Evolutionary conservation across 2,329 filamentous ascomycete genomes (phyloP), one percentile per base, ranked within the genome.

Genomic region (Aspergillus versicolor): DNA sequence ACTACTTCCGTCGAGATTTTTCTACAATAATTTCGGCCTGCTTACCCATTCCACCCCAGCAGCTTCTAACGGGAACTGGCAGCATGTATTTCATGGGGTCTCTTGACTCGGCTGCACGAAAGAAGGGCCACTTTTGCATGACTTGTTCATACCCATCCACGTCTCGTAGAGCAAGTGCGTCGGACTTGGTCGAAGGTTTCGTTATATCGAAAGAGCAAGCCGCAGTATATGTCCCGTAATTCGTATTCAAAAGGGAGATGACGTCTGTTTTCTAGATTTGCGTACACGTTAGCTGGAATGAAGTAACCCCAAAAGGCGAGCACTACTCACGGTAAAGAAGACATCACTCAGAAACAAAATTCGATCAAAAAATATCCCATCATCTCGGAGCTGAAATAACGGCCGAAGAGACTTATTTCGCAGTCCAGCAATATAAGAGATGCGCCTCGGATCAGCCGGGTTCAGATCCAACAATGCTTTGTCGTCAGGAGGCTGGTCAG

Each of bases 201-300:
- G 85, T 83, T 65, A 87, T 91, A 73, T 92, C 89, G 37, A 90
- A 75, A 0, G 87, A 87, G 66, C 89, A 92, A 3, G 86, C 87
- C 0, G 88, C 85, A 4, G 86, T 83, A 64, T 90, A 91, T 15
- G 75, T 66, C 5, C 81, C 79, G 15, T 73, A 64, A 63, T 86
- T 84, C 3, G 85, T 88, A 48, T 79, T 80, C 59, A 91, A 74
- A 15, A 88, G 74, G 21, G 81, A 77, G 5, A 80, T 71, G 0
- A 84, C 81, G 61, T 87, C 84, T 3, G 77, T 64, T 0, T 82
- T 77, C 60, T 79, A 19, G 5, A 9, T 22, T 8, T 15, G 11
- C 42, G 47, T 19, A 12, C 77, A 21, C 24, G 9, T 22, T 7
- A 49, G 19, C 45, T 15, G 27, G 41, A 7, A 3, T 30, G 9